Conservation (phyloP, 192 early-diverging fungal genomes). For the Obelidium mucronatum region DNA sequence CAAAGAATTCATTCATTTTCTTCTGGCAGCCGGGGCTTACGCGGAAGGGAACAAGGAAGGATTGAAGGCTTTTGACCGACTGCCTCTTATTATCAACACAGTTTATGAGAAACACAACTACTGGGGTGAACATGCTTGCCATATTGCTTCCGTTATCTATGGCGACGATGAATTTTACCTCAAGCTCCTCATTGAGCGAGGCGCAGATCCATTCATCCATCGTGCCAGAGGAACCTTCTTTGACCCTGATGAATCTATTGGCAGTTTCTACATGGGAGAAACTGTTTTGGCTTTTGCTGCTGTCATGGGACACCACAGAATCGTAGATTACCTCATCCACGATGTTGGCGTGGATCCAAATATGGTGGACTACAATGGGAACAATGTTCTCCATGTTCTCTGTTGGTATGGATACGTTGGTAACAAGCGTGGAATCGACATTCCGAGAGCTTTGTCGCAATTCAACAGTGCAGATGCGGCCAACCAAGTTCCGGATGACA, state of each 20-base stretch:
- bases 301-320: constrained; percentile 22
- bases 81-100: constrained; percentile 23
- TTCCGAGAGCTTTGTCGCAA: neutral
- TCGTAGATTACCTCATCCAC: constrained; percentile 37
- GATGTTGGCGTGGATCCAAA: constrained; percentile 37
- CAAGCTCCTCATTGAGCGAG: constrained; percentile 23
- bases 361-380: constrained; percentile 24
- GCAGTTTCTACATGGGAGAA: constrained; percentile 31
- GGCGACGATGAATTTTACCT: constrained; percentile 25
- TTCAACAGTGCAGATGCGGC: neutral
- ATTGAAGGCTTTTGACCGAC: neutral
- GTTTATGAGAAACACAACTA: constrained; percentile 30
- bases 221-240: constrained; percentile 35
- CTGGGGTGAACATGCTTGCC: constrained; percentile 35
- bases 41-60: neutral
- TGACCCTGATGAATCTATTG: neutral
- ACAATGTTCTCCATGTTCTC: constrained; percentile 43
- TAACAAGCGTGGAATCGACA: constrained; percentile 26
- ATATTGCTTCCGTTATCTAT: constrained; percentile 30
- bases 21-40: neutral
- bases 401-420: constrained; percentile 31
- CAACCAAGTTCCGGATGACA: neutral
- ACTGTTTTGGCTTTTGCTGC: constrained; percentile 38
- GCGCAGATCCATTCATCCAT: constrained; percentile 25
- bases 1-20: neutral